Evolutionary conservation across 352 stramenopile species (phyloP), one percentile per base, ranked within the genome.

Genomic region (Globisporangium acanthophoron): DNA sequence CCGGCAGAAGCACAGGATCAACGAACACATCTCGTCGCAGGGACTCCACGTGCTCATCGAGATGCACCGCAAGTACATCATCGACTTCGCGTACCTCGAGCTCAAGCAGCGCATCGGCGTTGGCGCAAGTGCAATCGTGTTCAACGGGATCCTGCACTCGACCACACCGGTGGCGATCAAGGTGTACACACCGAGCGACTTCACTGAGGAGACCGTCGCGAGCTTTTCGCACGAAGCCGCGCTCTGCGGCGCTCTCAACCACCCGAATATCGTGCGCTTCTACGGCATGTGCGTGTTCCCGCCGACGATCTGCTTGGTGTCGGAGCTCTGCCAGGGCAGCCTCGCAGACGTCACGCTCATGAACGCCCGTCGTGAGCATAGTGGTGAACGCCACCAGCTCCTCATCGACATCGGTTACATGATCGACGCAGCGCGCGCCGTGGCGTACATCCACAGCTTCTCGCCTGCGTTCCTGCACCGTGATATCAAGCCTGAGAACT

Each of bases 391-490:
- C 15, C 70, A 78, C 49, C 69, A 80, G 46, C 59, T 70, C 20
- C 62, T 86, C 15, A 71, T 86, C 11, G 71, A 78, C 5, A 53
- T 90, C 3, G 66, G 56, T 4, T 82, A 87, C 50, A 87, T 90
- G 78, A 64, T 87, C 12, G 80, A 89, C 44, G 78, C 73, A 6
- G 71, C 76, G 13, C 71, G 80, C 0, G 74, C 74, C 3, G 59
- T 90, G 0, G 80, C 80, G 18, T 88, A 90, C 47, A 44, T 90
- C 9, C 80, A 90, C 49, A 87, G 71, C 47, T 88, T 88, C 45
- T 70, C 67, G 5, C 78, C 76, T 3, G 64, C 78, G 6, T 82
- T 90, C 37, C 40, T 90, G 20, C 80, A 90, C 21, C 78, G 79
- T 13, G 78, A 90, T 29, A 74, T 89, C 21, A 88, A 88, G 31